phyloP scores from a whole-genome alignment of 495 filamentous ascomycete species.

The Cladorrhinum samala region DNA sequence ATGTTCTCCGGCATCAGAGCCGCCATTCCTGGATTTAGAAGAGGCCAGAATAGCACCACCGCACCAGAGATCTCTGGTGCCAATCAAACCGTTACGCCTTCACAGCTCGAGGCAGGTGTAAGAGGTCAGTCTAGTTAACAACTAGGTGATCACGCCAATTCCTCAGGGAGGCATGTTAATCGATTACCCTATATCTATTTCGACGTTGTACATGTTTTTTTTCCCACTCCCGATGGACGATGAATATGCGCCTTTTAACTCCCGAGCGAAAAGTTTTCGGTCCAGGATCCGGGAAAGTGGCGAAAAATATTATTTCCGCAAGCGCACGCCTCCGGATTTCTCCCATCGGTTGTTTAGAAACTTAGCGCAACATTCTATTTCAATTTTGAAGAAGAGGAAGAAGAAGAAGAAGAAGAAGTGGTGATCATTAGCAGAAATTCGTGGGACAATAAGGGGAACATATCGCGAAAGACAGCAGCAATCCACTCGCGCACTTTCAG shows the following conservation, averaged over 20 bases:
- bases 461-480: too few relatives aligned
- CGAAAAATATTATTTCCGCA: too few relatives aligned
- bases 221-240: not conserved
- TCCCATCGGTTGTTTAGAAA: too few relatives aligned
- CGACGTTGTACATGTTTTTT: conserved; percentile 14
- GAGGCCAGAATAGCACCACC: conserved; percentile 1
- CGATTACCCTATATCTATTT: conserved; percentile 13
- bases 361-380: too few relatives aligned
- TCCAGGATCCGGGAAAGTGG: too few relatives aligned
- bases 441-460: too few relatives aligned
- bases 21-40: conserved; percentile 11
- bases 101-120: conserved; percentile 31
- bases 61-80: conserved; percentile 9
- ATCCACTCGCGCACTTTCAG: too few relatives aligned
- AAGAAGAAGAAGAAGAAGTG: too few relatives aligned
- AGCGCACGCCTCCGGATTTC: too few relatives aligned
- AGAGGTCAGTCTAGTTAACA: conserved; percentile 4
- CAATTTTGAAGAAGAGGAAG: too few relatives aligned
- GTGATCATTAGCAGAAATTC: too few relatives aligned
- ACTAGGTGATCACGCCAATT: not conserved
- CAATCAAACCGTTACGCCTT: conserved; percentile 23
- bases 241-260: not conserved
- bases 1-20: conserved; percentile 15
- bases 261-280: too few relatives aligned
- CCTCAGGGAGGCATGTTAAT: conserved; percentile 1